These are phyloP conservation scores for Termitomyces heimii DNA, from an alignment of 768 basidiomycete species.

Conservation along the genomic window DNA sequence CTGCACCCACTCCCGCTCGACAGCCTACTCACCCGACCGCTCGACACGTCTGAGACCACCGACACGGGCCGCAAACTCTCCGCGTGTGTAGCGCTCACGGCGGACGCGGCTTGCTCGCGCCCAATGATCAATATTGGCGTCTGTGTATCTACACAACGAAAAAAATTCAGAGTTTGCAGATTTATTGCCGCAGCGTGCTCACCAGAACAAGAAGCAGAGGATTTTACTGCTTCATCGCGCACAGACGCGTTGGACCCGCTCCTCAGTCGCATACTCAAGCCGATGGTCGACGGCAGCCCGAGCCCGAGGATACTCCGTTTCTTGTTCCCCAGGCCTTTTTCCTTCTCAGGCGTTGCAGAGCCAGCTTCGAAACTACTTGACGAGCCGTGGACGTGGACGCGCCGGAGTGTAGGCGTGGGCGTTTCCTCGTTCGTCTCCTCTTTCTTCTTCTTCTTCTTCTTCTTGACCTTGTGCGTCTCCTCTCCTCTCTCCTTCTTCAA, in stretches of 20 bases:
- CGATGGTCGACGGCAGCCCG: conserved; percentile 51
- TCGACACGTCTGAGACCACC: neutral
- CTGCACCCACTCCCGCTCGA: conserved; percentile 30
- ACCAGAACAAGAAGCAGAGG: neutral
- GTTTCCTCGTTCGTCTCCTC: conserved; percentile 2
- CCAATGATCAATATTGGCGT: neutral
- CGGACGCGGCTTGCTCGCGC: neutral
- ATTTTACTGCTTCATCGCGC: neutral
- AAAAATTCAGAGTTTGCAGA: neutral
- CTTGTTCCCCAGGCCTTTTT: conserved; percentile 43
- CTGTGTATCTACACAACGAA: conserved; percentile 25
- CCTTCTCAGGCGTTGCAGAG: conserved; percentile 31
- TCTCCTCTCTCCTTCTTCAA: conserved; percentile 11
- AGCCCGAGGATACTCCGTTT: conserved; percentile 59
- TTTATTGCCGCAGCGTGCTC: neutral
- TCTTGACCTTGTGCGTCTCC: neutral
- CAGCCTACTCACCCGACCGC: conserved; percentile 12
- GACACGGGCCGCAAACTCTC: conserved; percentile 29
- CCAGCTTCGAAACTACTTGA: conserved; percentile 68
- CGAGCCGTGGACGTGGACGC: conserved; percentile 22
- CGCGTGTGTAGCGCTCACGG: no score
- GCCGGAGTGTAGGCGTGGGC: neutral
- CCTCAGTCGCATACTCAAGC: conserved; percentile 25
- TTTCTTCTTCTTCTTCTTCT: conserved; percentile 34
- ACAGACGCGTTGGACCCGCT: conserved; percentile 30